Conservation (phyloP, 2,329 filamentous ascomycete genomes). For the Fusarium fracticaudum region DNA sequence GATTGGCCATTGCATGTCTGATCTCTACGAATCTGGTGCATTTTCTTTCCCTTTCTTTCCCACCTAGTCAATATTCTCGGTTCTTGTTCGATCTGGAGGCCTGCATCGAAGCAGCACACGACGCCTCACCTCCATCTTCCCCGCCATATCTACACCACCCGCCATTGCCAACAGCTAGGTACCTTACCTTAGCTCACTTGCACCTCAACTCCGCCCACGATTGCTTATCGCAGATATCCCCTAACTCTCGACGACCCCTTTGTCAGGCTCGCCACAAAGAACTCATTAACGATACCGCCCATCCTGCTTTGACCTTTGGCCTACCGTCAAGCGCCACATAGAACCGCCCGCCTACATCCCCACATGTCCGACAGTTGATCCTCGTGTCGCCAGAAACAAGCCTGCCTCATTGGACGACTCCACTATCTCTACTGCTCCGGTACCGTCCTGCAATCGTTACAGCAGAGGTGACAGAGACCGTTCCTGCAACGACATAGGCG, state of each 20-base stretch:
- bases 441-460: constrained; percentile 35
- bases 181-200: constrained; percentile 30
- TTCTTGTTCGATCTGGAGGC: constrained; percentile 31
- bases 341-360: constrained; percentile 41
- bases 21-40: constrained; percentile 19
- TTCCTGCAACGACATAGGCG: constrained; percentile 19
- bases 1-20: constrained; percentile 25
- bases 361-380: constrained; percentile 43
- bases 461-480: constrained; percentile 22
- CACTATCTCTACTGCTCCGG: constrained; percentile 38
- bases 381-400: constrained; percentile 43
- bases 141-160: constrained; percentile 28
- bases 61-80: constrained; percentile 2
- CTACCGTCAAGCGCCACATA: constrained; percentile 37
- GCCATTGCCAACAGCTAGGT: constrained; percentile 31
- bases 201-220: constrained; percentile 32
- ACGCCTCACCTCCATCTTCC: constrained; percentile 36
- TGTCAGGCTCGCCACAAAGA: constrained; percentile 13
- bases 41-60: background rate
- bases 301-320: constrained; percentile 21
- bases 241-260: constrained; percentile 1
- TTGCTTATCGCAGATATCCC: constrained; percentile 30
- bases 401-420: constrained; percentile 44
- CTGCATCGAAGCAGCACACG: constrained; percentile 32
- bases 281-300: constrained; percentile 14